A percentile compares a stretch with the other conserved stretches of the same genome.
phyloP scores from a whole-genome alignment of 78 protist genomes.

The Dictyostelium brefeldianum region DNA sequence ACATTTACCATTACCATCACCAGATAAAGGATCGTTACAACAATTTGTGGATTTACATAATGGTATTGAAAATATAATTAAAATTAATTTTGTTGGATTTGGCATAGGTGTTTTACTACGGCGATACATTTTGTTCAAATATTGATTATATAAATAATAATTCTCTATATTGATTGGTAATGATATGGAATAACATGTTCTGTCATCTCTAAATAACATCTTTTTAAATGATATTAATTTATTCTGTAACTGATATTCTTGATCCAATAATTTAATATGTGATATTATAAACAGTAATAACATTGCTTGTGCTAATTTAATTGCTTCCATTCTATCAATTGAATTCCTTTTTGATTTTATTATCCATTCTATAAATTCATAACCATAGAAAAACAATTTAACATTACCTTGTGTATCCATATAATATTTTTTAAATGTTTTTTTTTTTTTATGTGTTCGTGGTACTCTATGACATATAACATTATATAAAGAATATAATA shows the following conservation, averaged over 20 bases:
- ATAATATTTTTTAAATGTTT: background rate
- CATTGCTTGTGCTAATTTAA: background rate
- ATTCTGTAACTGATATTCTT: background rate
- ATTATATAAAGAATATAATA: background rate
- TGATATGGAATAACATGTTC: conserved; percentile 22
- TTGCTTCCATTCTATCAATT: background rate
- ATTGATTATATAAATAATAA: background rate
- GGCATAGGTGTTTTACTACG: background rate
- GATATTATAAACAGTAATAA: background rate
- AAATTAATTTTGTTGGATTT: background rate
- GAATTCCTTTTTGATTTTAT: background rate
- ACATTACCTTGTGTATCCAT: background rate
- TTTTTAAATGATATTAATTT: background rate
- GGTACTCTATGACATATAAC: background rate
- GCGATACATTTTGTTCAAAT: conserved; percentile 2
- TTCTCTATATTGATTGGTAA: background rate
- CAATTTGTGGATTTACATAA: background rate
- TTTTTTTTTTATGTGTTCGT: background rate
- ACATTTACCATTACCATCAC: background rate
- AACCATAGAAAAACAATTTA: conserved; percentile 25
- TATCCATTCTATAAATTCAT: conserved; percentile 29
- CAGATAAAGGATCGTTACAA: background rate
- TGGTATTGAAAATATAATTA: background rate
- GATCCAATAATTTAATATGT: background rate
- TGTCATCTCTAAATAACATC: conserved; percentile 22